A percentile compares a stretch with the other conserved stretches of the same genome.
These are phyloP conservation scores for Poteriospumella lacustris DNA, from an alignment of 108 stramenopile genomes.

Conservation along the genomic window DNA sequence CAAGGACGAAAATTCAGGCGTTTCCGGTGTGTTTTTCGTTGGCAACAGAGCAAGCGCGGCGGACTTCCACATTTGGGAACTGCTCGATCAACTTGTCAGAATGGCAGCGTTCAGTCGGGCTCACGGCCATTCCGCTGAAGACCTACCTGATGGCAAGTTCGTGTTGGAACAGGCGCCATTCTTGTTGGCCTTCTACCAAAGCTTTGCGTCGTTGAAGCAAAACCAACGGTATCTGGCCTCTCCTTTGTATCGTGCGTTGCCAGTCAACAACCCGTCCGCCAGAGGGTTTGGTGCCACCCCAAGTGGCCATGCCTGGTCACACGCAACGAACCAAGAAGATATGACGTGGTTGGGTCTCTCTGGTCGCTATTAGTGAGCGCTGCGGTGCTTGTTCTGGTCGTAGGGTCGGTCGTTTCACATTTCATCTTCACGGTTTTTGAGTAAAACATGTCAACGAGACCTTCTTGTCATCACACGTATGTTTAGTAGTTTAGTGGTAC, in stretches of 20 bases:
- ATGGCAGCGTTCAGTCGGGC: neutral
- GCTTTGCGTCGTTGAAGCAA: neutral
- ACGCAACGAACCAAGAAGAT: no score
- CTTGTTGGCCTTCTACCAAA: neutral
- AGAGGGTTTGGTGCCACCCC: neutral
- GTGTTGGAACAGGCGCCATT: neutral
- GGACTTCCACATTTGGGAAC: slow-evolving; percentile 18
- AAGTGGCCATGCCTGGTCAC: no score
- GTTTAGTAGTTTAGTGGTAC: no score
- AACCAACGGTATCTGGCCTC: neutral
- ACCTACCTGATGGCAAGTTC: no score
- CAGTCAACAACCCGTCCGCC: slow-evolving; percentile 2
- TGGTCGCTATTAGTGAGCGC: no score
- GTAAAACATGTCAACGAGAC: no score
- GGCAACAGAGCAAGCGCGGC: slow-evolving; percentile 2
- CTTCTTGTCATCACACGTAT: no score
- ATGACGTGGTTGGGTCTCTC: no score
- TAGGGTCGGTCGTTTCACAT: no score
- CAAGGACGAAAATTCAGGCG: neutral
- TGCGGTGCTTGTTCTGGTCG: no score
- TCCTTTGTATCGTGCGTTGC: neutral
- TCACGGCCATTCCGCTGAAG: neutral
- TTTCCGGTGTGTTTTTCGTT: slow-evolving; percentile 1
- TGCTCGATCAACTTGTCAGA: neutral
- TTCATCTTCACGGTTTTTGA: no score